Conservation (phyloP, 2,329 filamentous ascomycete genomes). For the Teratosphaeriaceae sp. region DNA sequence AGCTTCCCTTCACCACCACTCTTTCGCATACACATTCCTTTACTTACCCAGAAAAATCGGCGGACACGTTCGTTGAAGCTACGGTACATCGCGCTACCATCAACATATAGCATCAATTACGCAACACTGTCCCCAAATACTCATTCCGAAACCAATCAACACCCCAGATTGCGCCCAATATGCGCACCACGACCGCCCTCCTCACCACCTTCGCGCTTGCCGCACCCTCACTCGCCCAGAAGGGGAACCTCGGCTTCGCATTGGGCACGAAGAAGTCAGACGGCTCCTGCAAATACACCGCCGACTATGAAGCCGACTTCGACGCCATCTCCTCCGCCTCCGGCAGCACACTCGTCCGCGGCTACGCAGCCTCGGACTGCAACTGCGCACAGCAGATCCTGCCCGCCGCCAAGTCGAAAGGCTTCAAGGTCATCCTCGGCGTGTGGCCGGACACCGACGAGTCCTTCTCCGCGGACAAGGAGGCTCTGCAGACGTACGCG, state of each 20-base stretch:
- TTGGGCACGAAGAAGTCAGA: constrained; percentile 58
- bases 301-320: constrained; percentile 61
- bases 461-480: constrained; percentile 55
- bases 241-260: constrained; percentile 57
- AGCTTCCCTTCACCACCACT: not conserved
- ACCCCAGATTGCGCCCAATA: constrained; percentile 1
- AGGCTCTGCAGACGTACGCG: constrained; percentile 47
- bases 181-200: constrained; percentile 1
- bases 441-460: constrained; percentile 63
- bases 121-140: not conserved
- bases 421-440: constrained; percentile 62
- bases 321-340: constrained; percentile 49
- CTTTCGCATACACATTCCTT: too few species aligned
- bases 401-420: constrained; percentile 58
- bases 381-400: constrained; percentile 56
- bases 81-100: too few species aligned
- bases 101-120: too few species aligned
- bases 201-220: constrained; percentile 21
- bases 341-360: constrained; percentile 52
- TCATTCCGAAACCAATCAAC: not conserved
- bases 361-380: constrained; percentile 62
- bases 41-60: too few species aligned
- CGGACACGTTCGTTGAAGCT: too few species aligned
- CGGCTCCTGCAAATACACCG: constrained; percentile 54
- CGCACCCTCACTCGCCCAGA: constrained; percentile 19